A percentile compares a stretch with the other conserved stretches of the same genome.
Evolutionary conservation across 2,329 filamentous ascomycete genomes (phyloP).

Genomic region (Neofusicoccum umdonicola): DNA sequence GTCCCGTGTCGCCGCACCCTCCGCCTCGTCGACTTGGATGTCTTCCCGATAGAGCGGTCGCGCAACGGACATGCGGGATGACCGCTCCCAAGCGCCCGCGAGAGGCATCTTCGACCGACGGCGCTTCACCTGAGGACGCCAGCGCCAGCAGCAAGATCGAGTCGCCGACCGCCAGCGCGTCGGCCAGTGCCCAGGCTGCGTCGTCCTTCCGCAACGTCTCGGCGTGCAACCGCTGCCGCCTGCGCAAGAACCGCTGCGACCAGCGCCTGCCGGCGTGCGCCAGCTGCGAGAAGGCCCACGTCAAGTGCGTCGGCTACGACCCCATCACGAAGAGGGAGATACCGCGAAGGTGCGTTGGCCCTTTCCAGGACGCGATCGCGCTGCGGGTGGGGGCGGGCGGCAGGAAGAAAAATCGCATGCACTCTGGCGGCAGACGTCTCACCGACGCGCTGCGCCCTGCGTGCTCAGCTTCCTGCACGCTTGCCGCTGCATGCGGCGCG

Average conservation of each 20-base stretch:
- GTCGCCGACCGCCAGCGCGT: constrained; percentile 29
- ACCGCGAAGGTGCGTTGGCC: constrained; percentile 61
- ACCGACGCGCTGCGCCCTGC: constrained; percentile 6
- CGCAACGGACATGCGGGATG: constrained; percentile 28
- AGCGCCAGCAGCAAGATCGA: constrained; percentile 25
- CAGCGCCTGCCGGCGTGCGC: constrained; percentile 88
- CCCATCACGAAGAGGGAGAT: constrained; percentile 96
- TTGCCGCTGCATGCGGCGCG: constrained; percentile 16
- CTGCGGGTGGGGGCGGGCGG: constrained; percentile 9
- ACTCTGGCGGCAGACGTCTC: constrained; percentile 7
- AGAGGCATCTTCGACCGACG: constrained; percentile 36
- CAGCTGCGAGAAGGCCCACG: constrained; percentile 87
- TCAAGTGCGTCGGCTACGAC: constrained; percentile 92
- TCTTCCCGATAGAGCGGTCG: constrained; percentile 11
- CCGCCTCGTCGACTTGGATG: constrained; percentile 6
- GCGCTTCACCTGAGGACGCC: constrained; percentile 19
- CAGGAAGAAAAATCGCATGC: constrained; percentile 10
- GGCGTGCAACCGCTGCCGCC: constrained; percentile 87
- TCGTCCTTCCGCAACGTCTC: constrained; percentile 62
- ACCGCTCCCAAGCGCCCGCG: constrained; percentile 39
- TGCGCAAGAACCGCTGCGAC: constrained; percentile 93
- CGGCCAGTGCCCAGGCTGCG: constrained; percentile 21
- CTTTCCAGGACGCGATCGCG: neutral
- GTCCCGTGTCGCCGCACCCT: constrained; percentile 5
- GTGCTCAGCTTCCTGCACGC: constrained; percentile 6